Percentiles rank a stretch among this genome's conserved stretches.
Evolutionary conservation across 805 yeast species (phyloP).

Genomic region (Zygoascus biomembranicola): DNA sequence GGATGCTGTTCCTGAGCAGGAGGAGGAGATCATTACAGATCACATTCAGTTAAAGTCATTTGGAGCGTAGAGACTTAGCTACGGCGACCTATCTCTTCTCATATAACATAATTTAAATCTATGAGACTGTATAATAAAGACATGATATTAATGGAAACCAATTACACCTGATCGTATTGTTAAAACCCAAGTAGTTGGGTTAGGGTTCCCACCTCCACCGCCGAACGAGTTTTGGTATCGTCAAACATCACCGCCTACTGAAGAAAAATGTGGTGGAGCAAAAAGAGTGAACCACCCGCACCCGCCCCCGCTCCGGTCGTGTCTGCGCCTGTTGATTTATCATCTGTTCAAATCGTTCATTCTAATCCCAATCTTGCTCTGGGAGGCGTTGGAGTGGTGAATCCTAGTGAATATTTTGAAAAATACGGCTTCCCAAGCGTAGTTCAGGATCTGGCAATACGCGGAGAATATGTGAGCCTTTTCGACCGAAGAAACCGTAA

Average conservation of each 20-base stretch:
- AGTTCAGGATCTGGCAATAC: slow-evolving; percentile 66
- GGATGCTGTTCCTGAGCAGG: neutral
- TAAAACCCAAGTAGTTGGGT: too few relatives aligned
- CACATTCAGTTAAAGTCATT: slow-evolving; percentile 49
- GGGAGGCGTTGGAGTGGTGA: slow-evolving; percentile 29
- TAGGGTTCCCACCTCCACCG: too few relatives aligned
- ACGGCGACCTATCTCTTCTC: neutral
- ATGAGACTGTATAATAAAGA: too few relatives aligned
- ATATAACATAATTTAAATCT: too few relatives aligned
- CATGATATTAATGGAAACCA: too few relatives aligned
- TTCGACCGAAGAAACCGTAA: slow-evolving; percentile 78
- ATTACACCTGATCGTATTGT: too few relatives aligned
- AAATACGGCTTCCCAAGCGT: slow-evolving; percentile 96
- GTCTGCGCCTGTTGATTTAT: neutral
- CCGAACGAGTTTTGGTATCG: too few relatives aligned
- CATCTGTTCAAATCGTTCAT: neutral
- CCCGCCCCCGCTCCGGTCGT: neutral
- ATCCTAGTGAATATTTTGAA: slow-evolving; percentile 72
- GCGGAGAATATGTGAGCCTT: slow-evolving; percentile 75
- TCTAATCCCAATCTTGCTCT: neutral
- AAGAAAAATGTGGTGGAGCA: slow-evolving; percentile 1
- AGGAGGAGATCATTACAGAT: slow-evolving; percentile 8
- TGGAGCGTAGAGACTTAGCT: slow-evolving; percentile 8
- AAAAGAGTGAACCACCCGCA: neutral
- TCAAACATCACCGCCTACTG: neutral